These are phyloP conservation scores for Lasiosphaeria ovina DNA, from an alignment of 495 filamentous ascomycete genomes.

Conservation along the genomic window DNA sequence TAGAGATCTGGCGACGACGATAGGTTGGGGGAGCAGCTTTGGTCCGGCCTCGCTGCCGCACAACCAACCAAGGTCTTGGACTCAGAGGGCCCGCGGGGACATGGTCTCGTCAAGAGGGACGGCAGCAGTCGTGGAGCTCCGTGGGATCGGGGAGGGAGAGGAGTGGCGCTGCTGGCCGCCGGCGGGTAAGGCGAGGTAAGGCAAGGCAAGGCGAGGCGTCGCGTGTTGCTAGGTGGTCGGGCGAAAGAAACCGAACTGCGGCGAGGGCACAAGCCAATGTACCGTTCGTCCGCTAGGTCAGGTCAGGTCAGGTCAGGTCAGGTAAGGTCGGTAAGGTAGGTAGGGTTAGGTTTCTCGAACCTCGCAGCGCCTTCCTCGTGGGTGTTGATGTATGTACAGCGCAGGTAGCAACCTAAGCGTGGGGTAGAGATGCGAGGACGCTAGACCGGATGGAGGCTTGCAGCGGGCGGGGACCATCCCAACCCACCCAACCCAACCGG, in stretches of 20 bases:
- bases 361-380: conserved; percentile 1
- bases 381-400: conserved; percentile 7
- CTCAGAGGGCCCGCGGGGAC: conserved; percentile 20
- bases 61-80: conserved; percentile 9
- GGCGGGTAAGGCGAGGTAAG: background rate
- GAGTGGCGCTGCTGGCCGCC: background rate
- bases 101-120: conserved; percentile 14
- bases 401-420: conserved; percentile 1
- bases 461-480: background rate
- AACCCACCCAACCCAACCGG: too few relatives aligned
- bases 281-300: too few relatives aligned
- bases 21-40: conserved; percentile 10
- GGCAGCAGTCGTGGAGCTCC: background rate
- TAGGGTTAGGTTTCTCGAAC: background rate
- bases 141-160: background rate
- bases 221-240: too few relatives aligned
- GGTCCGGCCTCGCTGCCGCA: conserved; percentile 12
- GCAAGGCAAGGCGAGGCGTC: too few relatives aligned
- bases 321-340: background rate
- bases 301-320: background rate
- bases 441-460: background rate
- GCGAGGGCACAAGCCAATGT: too few relatives aligned
- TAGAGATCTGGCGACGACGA: too few relatives aligned
- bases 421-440: conserved; percentile 7
- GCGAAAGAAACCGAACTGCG: too few relatives aligned